Conservation (phyloP, 176 grass and related monocot genomes). For the Ensete ventricosum region DNA sequence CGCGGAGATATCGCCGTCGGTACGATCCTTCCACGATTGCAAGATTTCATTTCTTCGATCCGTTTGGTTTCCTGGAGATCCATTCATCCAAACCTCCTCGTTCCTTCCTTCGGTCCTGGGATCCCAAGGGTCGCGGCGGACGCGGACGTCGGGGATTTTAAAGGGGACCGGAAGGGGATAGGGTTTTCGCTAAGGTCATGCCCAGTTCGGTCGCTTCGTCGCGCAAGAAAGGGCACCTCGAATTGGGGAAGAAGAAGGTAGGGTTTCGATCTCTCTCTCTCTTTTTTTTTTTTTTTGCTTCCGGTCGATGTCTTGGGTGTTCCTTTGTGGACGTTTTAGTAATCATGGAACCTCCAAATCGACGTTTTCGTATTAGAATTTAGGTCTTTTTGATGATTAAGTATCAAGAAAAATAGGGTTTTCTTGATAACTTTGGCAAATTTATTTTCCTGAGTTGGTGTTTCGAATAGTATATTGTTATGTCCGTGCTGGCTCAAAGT, state of each 20-base stretch:
- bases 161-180: no score
- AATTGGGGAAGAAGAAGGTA: constrained; percentile 95
- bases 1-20: no score
- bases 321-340: not conserved
- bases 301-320: not conserved
- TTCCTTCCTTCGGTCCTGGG: no score
- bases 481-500: not conserved
- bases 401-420: not conserved
- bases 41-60: no score
- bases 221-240: constrained; percentile 65
- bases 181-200: constrained; percentile 23
- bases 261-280: not conserved
- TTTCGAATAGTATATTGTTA: not conserved
- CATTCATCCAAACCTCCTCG: no score
- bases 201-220: constrained; percentile 31
- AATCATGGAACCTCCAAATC: not conserved
- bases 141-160: no score
- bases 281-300: not conserved
- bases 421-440: not conserved
- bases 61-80: no score
- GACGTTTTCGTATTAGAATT: not conserved
- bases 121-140: no score
- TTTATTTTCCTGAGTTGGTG: not conserved
- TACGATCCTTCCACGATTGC: no score
- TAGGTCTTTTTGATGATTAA: not conserved